Evolutionary conservation across 176 grass and related monocot species (phyloP), one percentile per base, ranked within the genome.

Genomic region (Oryza glaberrima): DNA sequence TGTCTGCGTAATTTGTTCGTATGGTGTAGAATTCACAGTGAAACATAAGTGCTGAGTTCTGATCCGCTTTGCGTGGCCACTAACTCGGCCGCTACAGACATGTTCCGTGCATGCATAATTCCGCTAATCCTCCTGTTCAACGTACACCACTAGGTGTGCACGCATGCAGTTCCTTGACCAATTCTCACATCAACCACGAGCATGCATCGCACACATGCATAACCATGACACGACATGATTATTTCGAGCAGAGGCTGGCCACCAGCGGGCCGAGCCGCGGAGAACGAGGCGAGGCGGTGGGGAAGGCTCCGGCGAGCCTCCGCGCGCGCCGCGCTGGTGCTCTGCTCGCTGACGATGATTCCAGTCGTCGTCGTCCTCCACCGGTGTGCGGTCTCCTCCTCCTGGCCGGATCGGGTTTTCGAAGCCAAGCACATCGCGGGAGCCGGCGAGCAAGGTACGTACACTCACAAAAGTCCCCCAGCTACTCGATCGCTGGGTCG

Each of bases 311-410:
- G 89, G 70, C 76, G 81, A 40, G 77, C 76, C 61, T 61, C 76
- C 81, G 70, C 70, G 85, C 76, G 70, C 70, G 85, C 43, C 49
- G 81, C 32, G 51, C 85, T 91, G 43, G 52, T 66, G 81, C 12
- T 91, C 81, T 84, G 81, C 52, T 34, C 80, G 20, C 81, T 91
- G 4, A 56, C 70, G 12, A 28, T 90, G 64, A 25, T 69, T 41
- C 61, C 86, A 54, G 66, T 54, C 43, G 54, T 83, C 67, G 41
- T 88, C 66, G n/a, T 88, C 41, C 80, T 88, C 67, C 86, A 78
- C 67, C 74, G 54, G 30, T 32, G 52, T 41, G 86, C 86, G 65
- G 51, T 2, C 22, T 40, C 86, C 66, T 67, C 73, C 40, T 44
- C 73, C 15, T 25, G 65, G 85, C 72, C 64, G 72, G 73, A 43